A percentile compares a stretch with the other conserved stretches of the same genome.
Evolutionary conservation across 257 asterid species (phyloP).

Genomic region (Cynanchum wilfordii): DNA sequence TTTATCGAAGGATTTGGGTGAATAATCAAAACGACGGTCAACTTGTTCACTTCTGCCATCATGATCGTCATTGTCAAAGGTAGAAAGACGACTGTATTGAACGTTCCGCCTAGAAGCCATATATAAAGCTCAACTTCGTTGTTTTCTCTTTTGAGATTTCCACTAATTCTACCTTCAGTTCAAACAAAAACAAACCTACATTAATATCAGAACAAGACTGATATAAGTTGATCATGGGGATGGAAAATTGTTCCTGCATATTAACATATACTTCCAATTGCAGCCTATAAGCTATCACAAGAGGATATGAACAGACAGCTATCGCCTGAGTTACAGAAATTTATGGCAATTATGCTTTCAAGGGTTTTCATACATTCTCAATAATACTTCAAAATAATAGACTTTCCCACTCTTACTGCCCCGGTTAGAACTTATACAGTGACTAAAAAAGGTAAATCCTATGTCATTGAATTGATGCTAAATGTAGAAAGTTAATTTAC

Average conservation of each 20-base stretch:
- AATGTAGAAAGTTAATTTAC: not conserved
- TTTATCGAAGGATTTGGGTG: constrained; percentile 56
- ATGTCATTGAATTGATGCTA: not conserved
- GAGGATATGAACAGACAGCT: not conserved
- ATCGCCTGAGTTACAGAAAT: not conserved
- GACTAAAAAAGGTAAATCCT: not conserved
- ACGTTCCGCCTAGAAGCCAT: constrained; percentile 73
- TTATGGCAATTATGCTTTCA: not conserved
- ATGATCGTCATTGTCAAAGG: constrained; percentile 51
- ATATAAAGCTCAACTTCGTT: not conserved
- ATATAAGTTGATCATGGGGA: not conserved
- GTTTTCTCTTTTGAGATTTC: not conserved
- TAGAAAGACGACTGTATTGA: constrained; percentile 55
- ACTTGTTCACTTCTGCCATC: constrained; percentile 24
- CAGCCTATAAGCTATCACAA: not conserved
- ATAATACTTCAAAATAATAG: not conserved
- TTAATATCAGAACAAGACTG: not conserved
- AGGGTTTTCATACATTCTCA: not conserved
- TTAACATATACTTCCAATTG: not conserved
- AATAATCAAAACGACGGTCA: constrained; percentile 74
- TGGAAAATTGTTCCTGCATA: not conserved
- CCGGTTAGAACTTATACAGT: not conserved
- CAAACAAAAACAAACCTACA: not conserved
- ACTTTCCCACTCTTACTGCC: not conserved
- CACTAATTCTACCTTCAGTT: not conserved